Base-by-base conservation (phyloP, 805 yeast species). In the Teunomyces cretensis region DNA sequence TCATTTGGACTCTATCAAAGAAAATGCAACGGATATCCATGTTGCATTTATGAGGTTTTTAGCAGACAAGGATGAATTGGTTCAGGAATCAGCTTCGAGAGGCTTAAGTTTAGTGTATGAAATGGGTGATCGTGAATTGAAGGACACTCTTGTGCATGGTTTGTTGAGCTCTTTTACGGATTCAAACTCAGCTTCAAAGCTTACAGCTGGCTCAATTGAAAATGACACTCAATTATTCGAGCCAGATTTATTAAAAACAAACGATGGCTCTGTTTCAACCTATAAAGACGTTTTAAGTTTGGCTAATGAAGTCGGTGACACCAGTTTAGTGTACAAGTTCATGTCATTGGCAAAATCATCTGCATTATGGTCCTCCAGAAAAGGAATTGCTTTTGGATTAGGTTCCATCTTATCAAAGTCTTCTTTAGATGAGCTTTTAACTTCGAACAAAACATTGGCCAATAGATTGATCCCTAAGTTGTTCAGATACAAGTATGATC, bases 301-400 rank as follows among this genome's bases (percentile, higher is more conserved):
- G 41, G 97, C 99, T 0, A 81, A 94, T 1, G 99, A 92, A 59
- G 95, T 90, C 8, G 98, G 98, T 24, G 97, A 92, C 64, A 96
- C 98, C 11, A 80, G 94, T 52, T 76, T 92, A 52, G 97, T 92
- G 4, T 92, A 92, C 65, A 88, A 89, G 59, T 92, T 92, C 61
- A 89, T 92, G 97, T 83, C 96, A 0, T 68, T 92, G 45, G 96
- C 97, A 0, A 84, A 88, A 50, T 84, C 84, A 42, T 88, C 96
- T 0, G 83, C 94, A 0, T 65, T 91, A 15, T 92, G 99, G 99
- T 80, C 95, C 0, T 87, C 97, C 0, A 75, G 96, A 60, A 88
- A 87, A 52, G 99, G 98, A 42, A 82, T 90, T 56, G 98, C 98
- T 0, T 92, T 88, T 68, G 97, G 98, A 0, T 72, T 92, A 30